Evolutionary conservation across 2,329 filamentous ascomycete genomes (phyloP).

Genomic region (Monosporascus cannonballus): DNA sequence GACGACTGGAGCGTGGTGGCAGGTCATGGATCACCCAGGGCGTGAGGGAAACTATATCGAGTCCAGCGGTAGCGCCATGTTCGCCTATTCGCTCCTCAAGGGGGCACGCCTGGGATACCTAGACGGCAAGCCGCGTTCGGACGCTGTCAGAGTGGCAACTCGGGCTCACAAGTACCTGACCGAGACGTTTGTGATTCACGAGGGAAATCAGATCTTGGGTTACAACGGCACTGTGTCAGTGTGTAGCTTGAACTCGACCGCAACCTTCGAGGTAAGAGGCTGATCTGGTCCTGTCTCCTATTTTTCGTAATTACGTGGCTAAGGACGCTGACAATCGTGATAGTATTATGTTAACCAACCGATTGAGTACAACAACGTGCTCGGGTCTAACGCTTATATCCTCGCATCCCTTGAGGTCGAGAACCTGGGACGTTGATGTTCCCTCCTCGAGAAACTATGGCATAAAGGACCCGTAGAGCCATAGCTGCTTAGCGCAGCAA

Average conservation of each 20-base stretch:
- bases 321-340: slow-evolving; percentile 7
- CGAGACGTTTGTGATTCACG: slow-evolving; percentile 18
- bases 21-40: slow-evolving; percentile 24
- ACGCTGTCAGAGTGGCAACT: slow-evolving; percentile 7
- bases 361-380: slow-evolving; percentile 29
- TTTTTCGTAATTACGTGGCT: background rate
- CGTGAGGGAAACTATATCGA: slow-evolving; percentile 30
- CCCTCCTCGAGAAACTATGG: too few species aligned
- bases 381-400: slow-evolving; percentile 31
- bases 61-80: slow-evolving; percentile 31
- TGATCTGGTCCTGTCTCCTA: background rate
- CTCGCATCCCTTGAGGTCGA: slow-evolving; percentile 33
- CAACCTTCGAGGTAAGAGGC: slow-evolving; percentile 26
- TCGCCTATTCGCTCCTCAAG: slow-evolving; percentile 31
- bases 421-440: slow-evolving; percentile 5
- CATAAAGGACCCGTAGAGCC: too few species aligned
- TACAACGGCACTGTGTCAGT: slow-evolving; percentile 33
- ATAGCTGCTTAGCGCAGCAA: too few species aligned
- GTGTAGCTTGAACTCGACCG: slow-evolving; percentile 36
- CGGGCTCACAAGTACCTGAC: slow-evolving; percentile 19
- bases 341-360: slow-evolving; percentile 33
- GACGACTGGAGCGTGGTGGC: slow-evolving; percentile 31
- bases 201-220: slow-evolving; percentile 20
- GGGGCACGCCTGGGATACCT: slow-evolving; percentile 29
- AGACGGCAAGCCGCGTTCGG: background rate